Evolutionary conservation across 768 basidiomycete genomes (phyloP), one percentile per base, ranked within the genome.

Genomic region (Boletus pseudo-olivaceus): DNA sequence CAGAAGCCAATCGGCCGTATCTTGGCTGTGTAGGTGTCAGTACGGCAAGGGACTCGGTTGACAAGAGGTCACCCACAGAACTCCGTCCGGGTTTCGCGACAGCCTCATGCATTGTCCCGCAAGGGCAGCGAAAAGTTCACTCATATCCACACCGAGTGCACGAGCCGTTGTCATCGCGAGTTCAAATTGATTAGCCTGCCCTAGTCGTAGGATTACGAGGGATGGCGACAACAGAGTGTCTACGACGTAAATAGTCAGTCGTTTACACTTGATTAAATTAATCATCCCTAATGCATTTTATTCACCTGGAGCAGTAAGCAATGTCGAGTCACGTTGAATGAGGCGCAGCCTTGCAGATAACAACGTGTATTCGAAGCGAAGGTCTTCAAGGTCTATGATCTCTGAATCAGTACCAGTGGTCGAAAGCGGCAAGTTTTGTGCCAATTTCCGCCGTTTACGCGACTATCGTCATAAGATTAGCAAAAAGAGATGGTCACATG

Each of bases 121-220:
- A 57, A 98, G 73, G 57, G 82, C 78, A 39, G 82, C 80, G 65
- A 98, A 96, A 11, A 96, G 63, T 57, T 92, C 88, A 4, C 85
- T 83, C 88, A 98, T 90, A 68, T 97, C 92, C 39, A 93, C 83
- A 33, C 82, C 77, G 39, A 97, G 80, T 42, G 81, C 82, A 33
- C 82, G 79, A 3, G 92, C 94, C 29, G 85, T 81, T 6, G 82
- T 72, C 70, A 96, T 81, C 3, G 96, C 96, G 48, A 81, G 75
- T 60, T 85, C 89, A 70, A 90, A 95, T 59, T 82, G 80, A 57
- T 86, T 90, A 41, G 79, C 74, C 67, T 97, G 90, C 5, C 87
- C 84, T 48, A 95, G 78, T 56, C 88, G 78, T 61, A 90, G 75
- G 30, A 98, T 82, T 53, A 94, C 83, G 53, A 88, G 81, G 19